These are phyloP conservation scores for Teunomyces barrocoloradensis DNA, from an alignment of 805 yeast genomes.

Conservation along the genomic window DNA sequence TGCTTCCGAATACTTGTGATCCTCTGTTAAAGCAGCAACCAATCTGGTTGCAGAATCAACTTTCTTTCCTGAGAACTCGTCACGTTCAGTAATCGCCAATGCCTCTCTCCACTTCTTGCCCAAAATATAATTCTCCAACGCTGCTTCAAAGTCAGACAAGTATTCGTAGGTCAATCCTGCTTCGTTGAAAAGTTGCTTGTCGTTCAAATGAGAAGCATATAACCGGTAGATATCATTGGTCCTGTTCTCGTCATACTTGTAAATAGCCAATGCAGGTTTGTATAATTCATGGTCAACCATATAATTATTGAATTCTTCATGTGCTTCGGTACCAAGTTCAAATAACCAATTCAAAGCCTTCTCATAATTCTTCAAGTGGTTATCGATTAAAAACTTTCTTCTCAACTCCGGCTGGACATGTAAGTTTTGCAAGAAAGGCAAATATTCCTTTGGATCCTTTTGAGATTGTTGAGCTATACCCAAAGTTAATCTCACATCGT, in stretches of 20 bases:
- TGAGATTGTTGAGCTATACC: slow-evolving; percentile 93
- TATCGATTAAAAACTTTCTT: slow-evolving; percentile 75
- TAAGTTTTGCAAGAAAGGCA: slow-evolving; percentile 84
- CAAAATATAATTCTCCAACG: slow-evolving; percentile 65
- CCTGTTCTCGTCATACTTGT: slow-evolving; percentile 52
- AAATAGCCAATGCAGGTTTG: slow-evolving; percentile 62
- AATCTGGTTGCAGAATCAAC: slow-evolving; percentile 56
- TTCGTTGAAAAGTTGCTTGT: slow-evolving; percentile 59
- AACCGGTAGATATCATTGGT: slow-evolving; percentile 52
- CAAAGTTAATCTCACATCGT: slow-evolving; percentile 77
- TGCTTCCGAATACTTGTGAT: slow-evolving; percentile 73
- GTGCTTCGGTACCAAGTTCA: slow-evolving; percentile 39
- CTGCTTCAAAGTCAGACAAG: slow-evolving; percentile 53
- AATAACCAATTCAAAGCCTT: slow-evolving; percentile 69
- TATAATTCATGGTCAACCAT: slow-evolving; percentile 69
- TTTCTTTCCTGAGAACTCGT: slow-evolving; percentile 39
- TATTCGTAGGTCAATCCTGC: slow-evolving; percentile 80
- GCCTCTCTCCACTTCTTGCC: slow-evolving; percentile 89
- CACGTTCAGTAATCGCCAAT: slow-evolving; percentile 50
- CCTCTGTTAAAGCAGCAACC: slow-evolving; percentile 58
- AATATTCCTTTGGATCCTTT: slow-evolving; percentile 94
- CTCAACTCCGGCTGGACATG: slow-evolving; percentile 66
- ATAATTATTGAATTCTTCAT: slow-evolving; percentile 62
- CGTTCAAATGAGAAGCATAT: slow-evolving; percentile 63
- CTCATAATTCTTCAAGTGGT: slow-evolving; percentile 61